Evolutionary conservation across 1,139 yeast genomes (phyloP).

Genomic region (Suzukiozyma palmioleophila): DNA sequence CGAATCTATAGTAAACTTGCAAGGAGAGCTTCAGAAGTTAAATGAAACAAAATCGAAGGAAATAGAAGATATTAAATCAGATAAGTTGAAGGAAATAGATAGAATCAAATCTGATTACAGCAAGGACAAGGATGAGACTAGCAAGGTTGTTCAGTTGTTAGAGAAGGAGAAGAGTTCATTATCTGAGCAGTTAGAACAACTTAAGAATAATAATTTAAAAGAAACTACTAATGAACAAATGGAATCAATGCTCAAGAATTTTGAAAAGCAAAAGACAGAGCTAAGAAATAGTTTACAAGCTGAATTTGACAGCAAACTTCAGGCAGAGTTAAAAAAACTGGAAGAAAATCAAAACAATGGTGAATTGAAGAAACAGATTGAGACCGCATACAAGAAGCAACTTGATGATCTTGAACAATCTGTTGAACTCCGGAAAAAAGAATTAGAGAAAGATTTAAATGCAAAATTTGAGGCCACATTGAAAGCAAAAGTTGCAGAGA

Average conservation of each 20-base stretch:
- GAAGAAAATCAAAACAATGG: slow-evolving; percentile 2
- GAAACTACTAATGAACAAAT: slow-evolving; percentile 1
- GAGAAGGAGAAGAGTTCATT: slow-evolving; percentile 8
- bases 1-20: slow-evolving; percentile 20
- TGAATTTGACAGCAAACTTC: slow-evolving; percentile 11
- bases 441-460: slow-evolving; percentile 15
- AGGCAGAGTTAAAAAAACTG: slow-evolving; percentile 13
- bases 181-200: slow-evolving; percentile 3
- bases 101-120: slow-evolving; percentile 4
- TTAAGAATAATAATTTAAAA: neutral
- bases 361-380: slow-evolving; percentile 11
- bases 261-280: slow-evolving; percentile 16
- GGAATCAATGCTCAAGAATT: slow-evolving; percentile 13
- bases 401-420: slow-evolving; percentile 17
- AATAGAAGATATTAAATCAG: slow-evolving; percentile 7
- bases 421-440: slow-evolving; percentile 15
- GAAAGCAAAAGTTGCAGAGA: slow-evolving; percentile 10
- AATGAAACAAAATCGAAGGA: slow-evolving; percentile 11
- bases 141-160: slow-evolving; percentile 7
- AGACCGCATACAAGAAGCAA: slow-evolving; percentile 13
- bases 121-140: slow-evolving; percentile 4
- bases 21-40: slow-evolving; percentile 16
- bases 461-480: slow-evolving; percentile 13
- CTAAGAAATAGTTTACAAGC: slow-evolving; percentile 9
- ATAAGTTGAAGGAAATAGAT: slow-evolving; percentile 8